A percentile compares a stretch with the other conserved stretches of the same genome.
Evolutionary conservation across 352 stramenopile genomes (phyloP).

Genomic region (Saprolegnia diclina): DNA sequence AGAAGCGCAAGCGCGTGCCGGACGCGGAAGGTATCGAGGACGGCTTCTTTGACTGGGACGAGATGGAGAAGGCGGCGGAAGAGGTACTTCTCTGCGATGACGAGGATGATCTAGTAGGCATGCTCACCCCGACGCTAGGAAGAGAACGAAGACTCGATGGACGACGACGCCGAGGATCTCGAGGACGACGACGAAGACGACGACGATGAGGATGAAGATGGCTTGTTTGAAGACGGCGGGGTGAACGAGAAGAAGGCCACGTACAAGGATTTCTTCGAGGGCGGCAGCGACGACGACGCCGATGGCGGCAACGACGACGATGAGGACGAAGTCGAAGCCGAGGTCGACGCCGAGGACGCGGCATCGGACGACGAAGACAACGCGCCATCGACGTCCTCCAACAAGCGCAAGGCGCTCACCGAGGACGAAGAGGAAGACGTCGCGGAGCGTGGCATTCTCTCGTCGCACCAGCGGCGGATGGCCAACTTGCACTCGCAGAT

Average conservation of each 20-base stretch:
- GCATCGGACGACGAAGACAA: slow-evolving; percentile 53
- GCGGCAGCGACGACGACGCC: slow-evolving; percentile 40
- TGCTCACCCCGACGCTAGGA: slow-evolving; percentile 28
- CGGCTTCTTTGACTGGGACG: slow-evolving; percentile 82
- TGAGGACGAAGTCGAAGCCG: slow-evolving; percentile 37
- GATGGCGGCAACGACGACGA: slow-evolving; percentile 33
- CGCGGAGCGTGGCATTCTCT: slow-evolving; percentile 65
- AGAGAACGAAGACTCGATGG: slow-evolving; percentile 36
- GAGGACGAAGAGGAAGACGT: slow-evolving; percentile 61
- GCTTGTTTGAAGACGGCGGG: slow-evolving; percentile 35
- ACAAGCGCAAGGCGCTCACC: slow-evolving; percentile 40
- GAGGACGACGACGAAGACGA: slow-evolving; percentile 42
- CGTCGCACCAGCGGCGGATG: slow-evolving; percentile 64
- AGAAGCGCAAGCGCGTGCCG: slow-evolving; percentile 28
- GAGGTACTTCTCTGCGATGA: slow-evolving; percentile 49
- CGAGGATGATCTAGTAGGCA: slow-evolving; percentile 30
- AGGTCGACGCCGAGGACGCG: slow-evolving; percentile 32
- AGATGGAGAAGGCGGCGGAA: slow-evolving; percentile 80
- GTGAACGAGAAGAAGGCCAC: slow-evolving; percentile 42
- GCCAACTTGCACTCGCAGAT: slow-evolving; percentile 76
- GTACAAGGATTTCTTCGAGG: slow-evolving; percentile 56
- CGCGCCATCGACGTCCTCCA: slow-evolving; percentile 42
- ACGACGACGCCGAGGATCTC: slow-evolving; percentile 39
- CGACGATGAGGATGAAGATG: slow-evolving; percentile 47
- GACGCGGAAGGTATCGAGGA: slow-evolving; percentile 56